phyloP scores from a whole-genome alignment of 1,284 basidiomycete genomes.

The Albatrellus sp. region DNA sequence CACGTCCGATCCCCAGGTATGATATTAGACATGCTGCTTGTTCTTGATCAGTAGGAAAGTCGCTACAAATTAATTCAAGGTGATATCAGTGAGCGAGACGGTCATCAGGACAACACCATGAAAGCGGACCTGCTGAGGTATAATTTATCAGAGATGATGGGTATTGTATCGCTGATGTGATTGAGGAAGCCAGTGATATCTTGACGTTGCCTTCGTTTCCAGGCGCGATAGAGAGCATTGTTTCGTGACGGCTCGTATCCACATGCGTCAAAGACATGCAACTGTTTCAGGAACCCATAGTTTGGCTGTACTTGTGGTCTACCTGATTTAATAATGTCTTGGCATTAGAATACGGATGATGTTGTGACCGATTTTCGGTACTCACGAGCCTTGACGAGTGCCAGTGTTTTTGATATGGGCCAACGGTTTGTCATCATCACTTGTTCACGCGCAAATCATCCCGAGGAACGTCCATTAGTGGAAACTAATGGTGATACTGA shows the following conservation, averaged over 20 bases:
- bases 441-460: slow-evolving; percentile 13
- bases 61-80: slow-evolving; percentile 10
- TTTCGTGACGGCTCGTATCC: slow-evolving; percentile 28
- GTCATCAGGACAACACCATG: not conserved
- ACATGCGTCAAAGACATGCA: slow-evolving; percentile 41
- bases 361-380: slow-evolving; percentile 2
- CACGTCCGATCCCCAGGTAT: slow-evolving; percentile 37
- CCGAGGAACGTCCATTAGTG: not conserved
- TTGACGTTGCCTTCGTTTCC: slow-evolving; percentile 40
- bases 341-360: slow-evolving; percentile 1
- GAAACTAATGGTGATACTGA: not conserved
- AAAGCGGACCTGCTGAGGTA: slow-evolving; percentile 35
- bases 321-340: slow-evolving; percentile 20
- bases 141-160: slow-evolving; percentile 32
- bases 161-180: slow-evolving; percentile 34
- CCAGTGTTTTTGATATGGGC: slow-evolving; percentile 29
- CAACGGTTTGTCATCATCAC: slow-evolving; percentile 42
- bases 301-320: slow-evolving; percentile 47
- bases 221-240: slow-evolving; percentile 34
- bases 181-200: slow-evolving; percentile 39
- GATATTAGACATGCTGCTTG: slow-evolving; percentile 37
- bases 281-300: slow-evolving; percentile 50
- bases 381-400: slow-evolving; percentile 37
- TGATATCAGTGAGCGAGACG: not conserved
- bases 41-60: slow-evolving; percentile 37